phyloP scores from a whole-genome alignment of 805 yeast genomes.

The Myxozyma nipponensis region DNA sequence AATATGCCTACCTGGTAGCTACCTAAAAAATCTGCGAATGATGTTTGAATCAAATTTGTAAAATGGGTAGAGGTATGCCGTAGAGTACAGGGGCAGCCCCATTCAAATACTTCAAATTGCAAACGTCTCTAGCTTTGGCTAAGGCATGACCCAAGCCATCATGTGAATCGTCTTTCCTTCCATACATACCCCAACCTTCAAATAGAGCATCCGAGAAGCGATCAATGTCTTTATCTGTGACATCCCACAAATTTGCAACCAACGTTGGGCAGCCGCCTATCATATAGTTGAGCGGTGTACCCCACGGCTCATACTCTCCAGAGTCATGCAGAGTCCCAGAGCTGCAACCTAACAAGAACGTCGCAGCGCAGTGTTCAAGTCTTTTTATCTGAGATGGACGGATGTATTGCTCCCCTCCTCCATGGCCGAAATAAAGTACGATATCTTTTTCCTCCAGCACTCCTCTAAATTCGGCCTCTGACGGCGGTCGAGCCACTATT shows the following conservation, averaged over 20 bases:
- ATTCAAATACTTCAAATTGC: constrained; percentile 70
- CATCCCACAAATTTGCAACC: constrained; percentile 91
- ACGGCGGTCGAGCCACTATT: constrained; percentile 52
- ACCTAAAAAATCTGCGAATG: no score
- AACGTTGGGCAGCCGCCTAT: constrained; percentile 79
- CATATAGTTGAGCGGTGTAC: constrained; percentile 72
- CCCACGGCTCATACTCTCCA: constrained; percentile 66
- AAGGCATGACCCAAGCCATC: constrained; percentile 55
- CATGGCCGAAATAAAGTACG: constrained; percentile 87
- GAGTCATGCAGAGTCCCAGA: constrained; percentile 61
- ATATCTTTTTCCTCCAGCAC: constrained; percentile 46
- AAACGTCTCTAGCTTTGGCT: constrained; percentile 55
- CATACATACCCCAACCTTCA: constrained; percentile 60
- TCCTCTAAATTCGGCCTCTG: constrained; percentile 49
- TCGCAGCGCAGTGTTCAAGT: constrained; percentile 38
- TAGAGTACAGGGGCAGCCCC: constrained; percentile 92
- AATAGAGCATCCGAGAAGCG: constrained; percentile 62
- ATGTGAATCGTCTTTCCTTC: constrained; percentile 15
- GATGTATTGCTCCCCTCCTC: constrained; percentile 88
- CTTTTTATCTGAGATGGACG: constrained; percentile 52
- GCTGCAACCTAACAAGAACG: constrained; percentile 80
- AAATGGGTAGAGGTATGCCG: constrained; percentile 60
- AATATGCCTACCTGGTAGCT: no score
- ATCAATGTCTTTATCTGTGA: constrained; percentile 93
- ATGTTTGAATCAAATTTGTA: no score